Evolutionary conservation across 129 eudicot species (phyloP), one percentile per base, ranked within the genome.

Genomic region (Helichrysum umbraculigerum): DNA sequence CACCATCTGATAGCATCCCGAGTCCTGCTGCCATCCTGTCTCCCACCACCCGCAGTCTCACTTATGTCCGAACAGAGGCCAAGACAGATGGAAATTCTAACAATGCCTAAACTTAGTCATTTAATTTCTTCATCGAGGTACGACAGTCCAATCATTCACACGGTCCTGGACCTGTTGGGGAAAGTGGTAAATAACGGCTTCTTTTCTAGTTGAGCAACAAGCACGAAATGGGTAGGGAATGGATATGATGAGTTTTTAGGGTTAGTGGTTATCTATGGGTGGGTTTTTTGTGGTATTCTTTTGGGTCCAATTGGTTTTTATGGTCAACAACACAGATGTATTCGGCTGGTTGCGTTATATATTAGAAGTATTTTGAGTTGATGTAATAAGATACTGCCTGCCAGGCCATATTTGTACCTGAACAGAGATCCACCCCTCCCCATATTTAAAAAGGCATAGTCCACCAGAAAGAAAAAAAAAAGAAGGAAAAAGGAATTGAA

Each of bases 61-160:
- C 96, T 12, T 93, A 93, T 70, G 83, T 93, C 60, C 87, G 97
- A 29, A 37, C 89, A 8, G 92, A 88, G 70, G 17, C 84, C 22
- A 90, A 90, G 69, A 34, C 88, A 35, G 83, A 85, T 62, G 91
- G 79, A 39, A 83, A 66, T 72, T 81, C 88, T 20, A 74, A 73
- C 73, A 70, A 60, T 14, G 89, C 76, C 32, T 82, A 71, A 77
- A 37, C 6, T 39, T 66, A 37, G 22, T 50, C 61, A 41, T 21
- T 65, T 28, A 21, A 9, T 35, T 30, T 61, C 35, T 61, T 61
- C 34, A 25, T 15, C 19, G 35, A 25, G 35, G 66, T 61, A 11
- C 66, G 59, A 41, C 14, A 6, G 54, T 41, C 35, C 30, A 33
- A 25, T 71, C 66, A 20, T 70, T 71, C 41, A 28, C 75, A 70